Conservation (phyloP, 2,329 filamentous ascomycete genomes). For the Aspergillus chevalieri region DNA sequence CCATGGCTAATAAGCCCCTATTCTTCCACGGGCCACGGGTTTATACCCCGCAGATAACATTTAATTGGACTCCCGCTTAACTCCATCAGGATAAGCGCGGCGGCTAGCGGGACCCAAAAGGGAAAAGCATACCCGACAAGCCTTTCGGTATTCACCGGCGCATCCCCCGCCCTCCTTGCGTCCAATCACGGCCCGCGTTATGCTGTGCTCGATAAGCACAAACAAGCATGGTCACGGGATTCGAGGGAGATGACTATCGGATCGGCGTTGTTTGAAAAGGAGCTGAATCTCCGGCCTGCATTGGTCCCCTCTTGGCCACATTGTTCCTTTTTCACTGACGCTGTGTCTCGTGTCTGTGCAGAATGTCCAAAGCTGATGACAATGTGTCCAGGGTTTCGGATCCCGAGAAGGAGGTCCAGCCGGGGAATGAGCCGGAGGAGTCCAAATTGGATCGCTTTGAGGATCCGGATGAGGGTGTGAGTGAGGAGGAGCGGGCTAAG, state of each 20-base stretch:
- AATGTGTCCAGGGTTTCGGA: background rate
- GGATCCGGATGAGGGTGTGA: conserved; percentile 61
- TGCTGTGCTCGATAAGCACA: background rate
- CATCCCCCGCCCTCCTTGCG: background rate
- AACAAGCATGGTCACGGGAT: background rate
- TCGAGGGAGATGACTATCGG: no score
- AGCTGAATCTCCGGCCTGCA: background rate
- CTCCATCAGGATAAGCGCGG: no score
- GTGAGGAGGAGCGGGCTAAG: conserved; percentile 54
- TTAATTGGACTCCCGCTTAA: no score
- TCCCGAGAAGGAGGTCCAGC: conserved; percentile 11
- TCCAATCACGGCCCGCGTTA: background rate
- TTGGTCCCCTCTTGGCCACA: background rate
- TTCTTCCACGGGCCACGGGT: no score
- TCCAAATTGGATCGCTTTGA: conserved; percentile 17
- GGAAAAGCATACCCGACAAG: background rate
- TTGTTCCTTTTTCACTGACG: background rate
- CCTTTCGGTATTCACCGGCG: background rate
- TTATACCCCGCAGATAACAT: no score
- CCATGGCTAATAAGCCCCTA: no score
- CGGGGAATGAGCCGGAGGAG: conserved; percentile 2
- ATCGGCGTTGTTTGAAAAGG: background rate
- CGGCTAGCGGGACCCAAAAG: background rate
- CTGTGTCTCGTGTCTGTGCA: no score
- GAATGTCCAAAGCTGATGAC: background rate